phyloP scores from a whole-genome alignment of 257 asterid genomes.

The Forsythia suspensa region DNA sequence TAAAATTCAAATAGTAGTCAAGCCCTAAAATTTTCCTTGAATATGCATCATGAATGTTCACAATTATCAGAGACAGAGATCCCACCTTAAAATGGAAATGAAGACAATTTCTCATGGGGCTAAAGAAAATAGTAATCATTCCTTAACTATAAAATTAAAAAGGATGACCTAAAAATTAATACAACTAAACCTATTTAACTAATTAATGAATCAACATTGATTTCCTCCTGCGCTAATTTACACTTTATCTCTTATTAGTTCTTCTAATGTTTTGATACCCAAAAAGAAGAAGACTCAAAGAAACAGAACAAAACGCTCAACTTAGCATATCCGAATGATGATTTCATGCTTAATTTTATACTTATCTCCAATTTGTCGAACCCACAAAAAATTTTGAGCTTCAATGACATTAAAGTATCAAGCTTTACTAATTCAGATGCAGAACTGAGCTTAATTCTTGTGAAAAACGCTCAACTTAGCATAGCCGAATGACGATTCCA shows the following conservation, averaged over 20 bases:
- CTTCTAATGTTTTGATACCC: not conserved
- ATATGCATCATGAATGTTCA: not conserved
- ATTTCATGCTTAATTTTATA: not conserved
- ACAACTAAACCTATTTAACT: not conserved
- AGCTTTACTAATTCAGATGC: conserved; percentile 16
- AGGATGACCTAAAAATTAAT: not conserved
- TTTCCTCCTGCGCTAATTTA: not conserved
- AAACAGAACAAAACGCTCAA: not conserved
- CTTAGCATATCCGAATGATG: not conserved
- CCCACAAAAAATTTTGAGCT: conserved; percentile 18
- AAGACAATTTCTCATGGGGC: not conserved
- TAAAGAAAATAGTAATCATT: not conserved
- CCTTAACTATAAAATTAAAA: not conserved
- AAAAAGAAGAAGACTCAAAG: not conserved
- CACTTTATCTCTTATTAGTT: not conserved
- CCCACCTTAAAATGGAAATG: not conserved
- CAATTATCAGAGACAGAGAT: not conserved
- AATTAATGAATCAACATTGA: not conserved
- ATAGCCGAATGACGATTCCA: not conserved
- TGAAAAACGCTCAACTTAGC: not conserved
- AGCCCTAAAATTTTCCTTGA: not conserved
- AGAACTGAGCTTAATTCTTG: not conserved
- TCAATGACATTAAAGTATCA: conserved; percentile 14
- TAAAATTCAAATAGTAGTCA: not conserved
- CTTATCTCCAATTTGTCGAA: conserved; percentile 1